These are phyloP conservation scores for Backusella macrospora DNA, from an alignment of 192 early-diverging fungal genomes.

Conservation along the genomic window DNA sequence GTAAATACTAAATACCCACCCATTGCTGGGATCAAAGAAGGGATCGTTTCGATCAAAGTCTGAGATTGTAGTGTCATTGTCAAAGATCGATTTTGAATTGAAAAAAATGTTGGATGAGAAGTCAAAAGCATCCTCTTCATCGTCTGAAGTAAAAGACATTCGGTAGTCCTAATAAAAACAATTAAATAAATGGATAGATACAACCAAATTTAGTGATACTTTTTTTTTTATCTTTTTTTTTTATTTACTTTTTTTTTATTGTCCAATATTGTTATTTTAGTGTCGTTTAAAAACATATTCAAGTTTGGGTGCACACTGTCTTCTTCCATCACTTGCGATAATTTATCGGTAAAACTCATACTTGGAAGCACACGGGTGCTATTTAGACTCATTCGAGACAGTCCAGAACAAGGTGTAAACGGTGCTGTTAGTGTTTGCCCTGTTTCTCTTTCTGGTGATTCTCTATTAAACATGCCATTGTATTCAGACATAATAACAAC, in stretches of 20 bases:
- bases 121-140: not conserved
- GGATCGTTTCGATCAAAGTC: not conserved
- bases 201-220: not conserved
- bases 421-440: not conserved
- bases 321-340: slow-evolving; percentile 5
- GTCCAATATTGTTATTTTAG: not conserved
- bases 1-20: not conserved
- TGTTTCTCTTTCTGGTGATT: not conserved
- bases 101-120: not conserved
- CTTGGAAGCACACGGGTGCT: not conserved
- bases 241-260: not conserved
- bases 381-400: slow-evolving; percentile 1
- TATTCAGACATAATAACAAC: not conserved
- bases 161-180: not conserved
- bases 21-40: not conserved
- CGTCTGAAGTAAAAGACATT: not conserved
- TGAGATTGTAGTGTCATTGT: not conserved
- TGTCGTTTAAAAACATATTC: slow-evolving; percentile 9
- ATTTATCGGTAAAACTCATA: not conserved
- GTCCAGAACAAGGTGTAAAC: not conserved
- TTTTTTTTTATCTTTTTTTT: not conserved
- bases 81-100: not conserved
- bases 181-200: no score
- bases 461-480: not conserved
- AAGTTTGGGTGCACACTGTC: not conserved